Base-by-base conservation (phyloP, 1,284 basidiomycete species). In the Crepidotus sp. region DNA sequence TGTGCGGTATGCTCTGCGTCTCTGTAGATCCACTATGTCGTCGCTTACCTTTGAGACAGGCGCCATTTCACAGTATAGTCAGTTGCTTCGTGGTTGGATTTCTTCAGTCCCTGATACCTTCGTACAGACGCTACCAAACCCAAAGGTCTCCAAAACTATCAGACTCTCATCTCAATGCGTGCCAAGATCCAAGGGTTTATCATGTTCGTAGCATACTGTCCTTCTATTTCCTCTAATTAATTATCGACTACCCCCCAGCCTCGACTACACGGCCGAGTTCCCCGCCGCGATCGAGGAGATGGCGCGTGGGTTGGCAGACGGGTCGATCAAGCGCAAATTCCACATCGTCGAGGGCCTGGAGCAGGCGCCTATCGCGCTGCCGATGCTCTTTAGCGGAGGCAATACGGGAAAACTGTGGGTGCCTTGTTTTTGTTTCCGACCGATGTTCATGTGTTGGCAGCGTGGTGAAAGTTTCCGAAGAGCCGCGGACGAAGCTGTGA, bases 111-210 rank as follows among this genome's bases (percentile, higher is more conserved):
- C 15, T 39, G 18, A 36, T 30, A 17, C 32, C 34, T 39, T 8
- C 26, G 8, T 18, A 2, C 46, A 83, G 80, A 81, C 52, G 57
- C 67, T 24, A 40, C 61, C 4, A 73, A 69, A 48, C 77, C 81
- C 4, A 70, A 68, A 46, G 82, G 82, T 9, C 64, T 86, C 10
- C 65, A 71, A 43, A 69, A 70, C 32, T 86, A 86, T 55, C 53
- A 69, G 25, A 74, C 70, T 51, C 67, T 95, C 43, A 90, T 95
- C 57, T 61, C 74, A 0, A 81, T 84, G 62, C 74, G 88, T 33
- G 87, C 83, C 13, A 81, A 69, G 32, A 76, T 94, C 2, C 68
- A 87, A 61, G 92, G 91, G 6, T 95, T 95, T 65, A 74, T 94
- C 55, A 75, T 90, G 80, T 84, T 58, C 36, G 76, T 21, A 24